Percentiles rank a stretch among this genome's conserved stretches.
These are phyloP conservation scores for Arthroderma sp. DNA, from an alignment of 2,329 filamentous ascomycete species.

Conservation along the genomic window DNA sequence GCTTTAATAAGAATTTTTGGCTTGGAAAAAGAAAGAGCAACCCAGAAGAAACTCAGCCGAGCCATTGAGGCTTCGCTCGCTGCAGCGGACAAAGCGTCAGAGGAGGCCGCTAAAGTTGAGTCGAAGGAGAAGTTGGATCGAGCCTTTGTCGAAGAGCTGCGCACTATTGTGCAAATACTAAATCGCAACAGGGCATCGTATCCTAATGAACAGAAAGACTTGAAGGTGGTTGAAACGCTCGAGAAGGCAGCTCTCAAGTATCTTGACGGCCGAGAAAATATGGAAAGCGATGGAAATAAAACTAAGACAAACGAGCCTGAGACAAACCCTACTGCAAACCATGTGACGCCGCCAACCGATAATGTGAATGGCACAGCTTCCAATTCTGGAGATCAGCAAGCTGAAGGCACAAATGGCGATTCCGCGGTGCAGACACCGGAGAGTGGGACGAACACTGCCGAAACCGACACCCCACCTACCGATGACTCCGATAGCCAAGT, in stretches of 20 bases:
- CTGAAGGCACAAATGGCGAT: too few species aligned
- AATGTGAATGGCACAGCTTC: too few species aligned
- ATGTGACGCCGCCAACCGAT: too few species aligned
- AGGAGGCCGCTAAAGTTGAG: background rate
- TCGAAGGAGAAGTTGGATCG: slow-evolving; percentile 6
- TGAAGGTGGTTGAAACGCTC: slow-evolving; percentile 39
- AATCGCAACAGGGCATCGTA: background rate
- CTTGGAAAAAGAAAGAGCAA: slow-evolving; percentile 9
- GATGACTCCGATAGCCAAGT: too few species aligned
- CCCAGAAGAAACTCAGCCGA: slow-evolving; percentile 7
- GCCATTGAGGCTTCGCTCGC: slow-evolving; percentile 9
- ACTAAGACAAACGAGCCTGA: too few species aligned
- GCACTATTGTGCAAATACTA: slow-evolving; percentile 9
- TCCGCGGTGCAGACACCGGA: too few species aligned
- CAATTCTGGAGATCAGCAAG: too few species aligned
- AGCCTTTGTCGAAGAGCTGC: slow-evolving; percentile 9
- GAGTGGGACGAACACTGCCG: too few species aligned
- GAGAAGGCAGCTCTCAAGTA: slow-evolving; percentile 41
- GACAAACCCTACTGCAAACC: too few species aligned
- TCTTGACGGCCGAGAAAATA: slow-evolving; percentile 20
- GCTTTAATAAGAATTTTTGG: slow-evolving; percentile 12
- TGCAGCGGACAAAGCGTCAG: slow-evolving; percentile 8
- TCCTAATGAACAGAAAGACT: slow-evolving; percentile 2
- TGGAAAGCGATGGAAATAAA: too few species aligned
- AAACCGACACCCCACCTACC: too few species aligned